phyloP scores from a whole-genome alignment of 2,329 filamentous ascomycete genomes.

The Hypomyces rosellus region DNA sequence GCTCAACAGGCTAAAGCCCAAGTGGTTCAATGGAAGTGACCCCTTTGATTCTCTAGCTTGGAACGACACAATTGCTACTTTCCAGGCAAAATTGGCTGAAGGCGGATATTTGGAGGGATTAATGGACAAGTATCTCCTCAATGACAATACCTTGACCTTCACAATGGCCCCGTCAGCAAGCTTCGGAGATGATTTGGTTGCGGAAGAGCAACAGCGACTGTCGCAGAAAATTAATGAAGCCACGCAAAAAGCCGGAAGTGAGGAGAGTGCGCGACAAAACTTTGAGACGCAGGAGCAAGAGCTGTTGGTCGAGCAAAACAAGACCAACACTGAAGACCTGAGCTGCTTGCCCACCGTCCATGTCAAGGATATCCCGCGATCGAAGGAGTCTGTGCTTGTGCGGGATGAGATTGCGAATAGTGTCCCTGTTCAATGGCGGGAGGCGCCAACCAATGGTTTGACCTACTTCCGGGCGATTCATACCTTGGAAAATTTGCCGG shows the following conservation, averaged over 20 bases:
- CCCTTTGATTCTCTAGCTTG: conserved; percentile 87
- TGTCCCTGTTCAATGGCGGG: conserved; percentile 77
- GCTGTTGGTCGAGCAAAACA: conserved; percentile 74
- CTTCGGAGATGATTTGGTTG: conserved; percentile 66
- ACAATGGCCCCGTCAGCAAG: conserved; percentile 83
- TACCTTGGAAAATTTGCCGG: conserved; percentile 68
- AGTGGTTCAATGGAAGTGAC: conserved; percentile 94
- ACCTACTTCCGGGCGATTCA: conserved; percentile 94
- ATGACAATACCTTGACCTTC: conserved; percentile 80
- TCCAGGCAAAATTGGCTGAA: conserved; percentile 68
- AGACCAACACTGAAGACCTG: conserved; percentile 76
- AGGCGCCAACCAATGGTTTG: conserved; percentile 88
- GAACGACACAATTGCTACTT: conserved; percentile 80
- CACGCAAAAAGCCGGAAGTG: conserved; percentile 60
- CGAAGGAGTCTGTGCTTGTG: conserved; percentile 54
- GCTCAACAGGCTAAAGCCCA: conserved; percentile 79
- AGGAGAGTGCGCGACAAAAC: conserved; percentile 62
- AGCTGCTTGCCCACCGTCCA: conserved; percentile 83
- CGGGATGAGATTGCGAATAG: conserved; percentile 60
- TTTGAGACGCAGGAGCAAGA: conserved; percentile 74
- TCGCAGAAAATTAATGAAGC: conserved; percentile 66
- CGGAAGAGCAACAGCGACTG: conserved; percentile 73
- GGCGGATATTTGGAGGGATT: conserved; percentile 77
- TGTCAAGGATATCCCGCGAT: conserved; percentile 80
- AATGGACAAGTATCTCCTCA: conserved; percentile 84